These are phyloP conservation scores for Moesziomyces parantarcticus DNA, from an alignment of 1,284 basidiomycete species.

Conservation along the genomic window DNA sequence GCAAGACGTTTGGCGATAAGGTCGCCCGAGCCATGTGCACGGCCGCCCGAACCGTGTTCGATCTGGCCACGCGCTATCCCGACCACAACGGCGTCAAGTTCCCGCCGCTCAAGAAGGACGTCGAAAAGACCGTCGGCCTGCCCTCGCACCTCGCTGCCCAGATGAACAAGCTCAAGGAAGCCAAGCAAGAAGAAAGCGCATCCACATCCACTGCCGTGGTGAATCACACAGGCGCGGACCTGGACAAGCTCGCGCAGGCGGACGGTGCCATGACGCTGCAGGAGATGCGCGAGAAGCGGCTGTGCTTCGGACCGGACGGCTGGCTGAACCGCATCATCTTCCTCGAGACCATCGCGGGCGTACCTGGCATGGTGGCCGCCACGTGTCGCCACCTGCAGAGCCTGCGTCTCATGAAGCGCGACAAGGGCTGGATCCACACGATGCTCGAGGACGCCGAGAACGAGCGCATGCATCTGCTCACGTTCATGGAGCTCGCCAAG, in stretches of 20 bases:
- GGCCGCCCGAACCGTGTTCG: slow-evolving; percentile 40
- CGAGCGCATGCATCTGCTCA: slow-evolving; percentile 60
- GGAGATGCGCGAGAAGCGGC: slow-evolving; percentile 52
- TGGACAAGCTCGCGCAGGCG: slow-evolving; percentile 1
- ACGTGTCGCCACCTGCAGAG: slow-evolving; percentile 77
- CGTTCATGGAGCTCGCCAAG: slow-evolving; percentile 41
- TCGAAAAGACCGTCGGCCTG: slow-evolving; percentile 38
- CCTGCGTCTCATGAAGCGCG: slow-evolving; percentile 51
- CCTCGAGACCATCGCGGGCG: slow-evolving; percentile 80
- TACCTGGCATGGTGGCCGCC: slow-evolving; percentile 86
- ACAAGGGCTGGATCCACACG: slow-evolving; percentile 60
- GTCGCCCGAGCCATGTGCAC: slow-evolving; percentile 71
- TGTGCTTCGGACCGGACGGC: slow-evolving; percentile 56
- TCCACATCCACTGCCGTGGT: background rate
- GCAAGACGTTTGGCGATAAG: slow-evolving; percentile 78
- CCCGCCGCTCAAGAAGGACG: slow-evolving; percentile 40
- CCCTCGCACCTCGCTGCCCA: slow-evolving; percentile 28
- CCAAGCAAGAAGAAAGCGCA: background rate
- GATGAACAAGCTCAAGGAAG: slow-evolving; percentile 24
- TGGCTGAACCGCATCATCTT: slow-evolving; percentile 60
- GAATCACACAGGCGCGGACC: slow-evolving; percentile 24
- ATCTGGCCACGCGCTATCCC: slow-evolving; percentile 58
- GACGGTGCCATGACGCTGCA: slow-evolving; percentile 46
- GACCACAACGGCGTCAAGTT: slow-evolving; percentile 44
- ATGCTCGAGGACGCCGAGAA: slow-evolving; percentile 62